Percentiles rank a stretch among this genome's conserved stretches.
Conservation (phyloP, 1,284 basidiomycete genomes). For the Trametes sp. region DNA sequence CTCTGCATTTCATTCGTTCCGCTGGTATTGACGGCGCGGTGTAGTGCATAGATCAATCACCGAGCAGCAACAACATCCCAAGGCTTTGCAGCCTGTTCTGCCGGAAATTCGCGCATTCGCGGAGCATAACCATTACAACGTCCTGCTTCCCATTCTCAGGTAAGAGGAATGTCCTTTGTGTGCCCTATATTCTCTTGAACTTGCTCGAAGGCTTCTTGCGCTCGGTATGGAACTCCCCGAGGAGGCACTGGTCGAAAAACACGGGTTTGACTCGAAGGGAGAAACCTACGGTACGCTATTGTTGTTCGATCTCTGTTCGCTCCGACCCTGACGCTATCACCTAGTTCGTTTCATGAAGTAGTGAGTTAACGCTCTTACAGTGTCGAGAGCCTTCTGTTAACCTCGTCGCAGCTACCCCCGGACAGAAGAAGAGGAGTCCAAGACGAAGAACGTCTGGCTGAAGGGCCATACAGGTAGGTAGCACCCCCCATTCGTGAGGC, state of each 20-base stretch:
- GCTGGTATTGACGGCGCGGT: too few relatives aligned
- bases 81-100: conserved; percentile 47
- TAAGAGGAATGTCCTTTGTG: neutral
- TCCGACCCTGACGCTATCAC: neutral
- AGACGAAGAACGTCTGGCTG: conserved; percentile 63
- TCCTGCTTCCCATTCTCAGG: conserved; percentile 37
- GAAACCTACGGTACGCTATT: conserved; percentile 37
- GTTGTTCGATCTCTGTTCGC: neutral
- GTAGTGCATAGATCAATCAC: conserved; percentile 12
- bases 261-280: conserved; percentile 41
- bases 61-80: conserved; percentile 41
- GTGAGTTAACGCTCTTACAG: conserved; percentile 28
- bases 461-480: conserved; percentile 63
- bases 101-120: conserved; percentile 50
- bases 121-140: conserved; percentile 41
- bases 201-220: conserved; percentile 50
- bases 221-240: conserved; percentile 45
- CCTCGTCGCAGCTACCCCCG: conserved; percentile 41
- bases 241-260: conserved; percentile 43
- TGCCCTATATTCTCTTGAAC: neutral
- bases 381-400: neutral
- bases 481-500: too few relatives aligned
- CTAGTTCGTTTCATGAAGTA: conserved; percentile 48
- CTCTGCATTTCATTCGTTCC: conserved; percentile 17
- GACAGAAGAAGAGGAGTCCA: conserved; percentile 55